These are phyloP conservation scores for Verticillium longisporum DNA, from an alignment of 2,329 filamentous ascomycete species.

Conservation along the genomic window DNA sequence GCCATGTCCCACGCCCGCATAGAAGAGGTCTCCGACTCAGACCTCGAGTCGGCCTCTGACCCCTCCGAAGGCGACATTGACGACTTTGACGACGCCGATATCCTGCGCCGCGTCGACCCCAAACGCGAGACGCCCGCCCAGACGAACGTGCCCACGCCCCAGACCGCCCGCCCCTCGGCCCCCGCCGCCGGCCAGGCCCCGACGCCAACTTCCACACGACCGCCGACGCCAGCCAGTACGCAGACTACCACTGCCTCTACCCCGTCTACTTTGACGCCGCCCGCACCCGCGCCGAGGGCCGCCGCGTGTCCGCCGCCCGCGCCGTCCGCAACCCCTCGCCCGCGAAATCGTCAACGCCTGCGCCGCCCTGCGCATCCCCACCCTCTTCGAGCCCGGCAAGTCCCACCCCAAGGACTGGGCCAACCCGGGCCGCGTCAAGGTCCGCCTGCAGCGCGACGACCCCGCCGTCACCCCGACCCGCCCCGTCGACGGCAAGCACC, in stretches of 20 bases:
- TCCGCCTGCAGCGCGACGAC: conserved; percentile 36
- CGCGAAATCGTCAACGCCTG: conserved; percentile 86
- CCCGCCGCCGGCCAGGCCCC: conserved; percentile 24
- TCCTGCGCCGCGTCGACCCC: conserved; percentile 38
- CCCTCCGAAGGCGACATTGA: conserved; percentile 81
- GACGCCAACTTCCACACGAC: conserved; percentile 20
- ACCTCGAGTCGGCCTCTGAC: conserved; percentile 61
- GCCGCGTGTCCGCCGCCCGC: conserved; percentile 65
- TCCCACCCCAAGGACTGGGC: conserved; percentile 95
- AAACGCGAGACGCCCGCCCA: conserved; percentile 21
- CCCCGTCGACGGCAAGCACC: conserved; percentile 68
- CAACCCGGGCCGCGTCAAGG: conserved; percentile 84
- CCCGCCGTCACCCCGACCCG: conserved; percentile 31
- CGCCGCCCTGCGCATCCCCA: conserved; percentile 60
- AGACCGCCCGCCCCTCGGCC: conserved; percentile 25
- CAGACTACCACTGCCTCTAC: conserved; percentile 83
- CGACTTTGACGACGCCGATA: conserved; percentile 52
- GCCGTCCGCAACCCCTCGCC: conserved; percentile 84
- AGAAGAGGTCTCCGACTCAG: conserved; percentile 86
- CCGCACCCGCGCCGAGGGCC: conserved; percentile 69
- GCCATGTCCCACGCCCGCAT: conserved; percentile 79
- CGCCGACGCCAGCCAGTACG: conserved; percentile 52
- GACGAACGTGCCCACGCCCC: conserved; percentile 23
- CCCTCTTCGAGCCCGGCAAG: conserved; percentile 85
- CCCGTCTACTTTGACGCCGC: conserved; percentile 88